Conservation (phyloP, 495 filamentous ascomycete genomes). For the Astrothelium macrocarpum region DNA sequence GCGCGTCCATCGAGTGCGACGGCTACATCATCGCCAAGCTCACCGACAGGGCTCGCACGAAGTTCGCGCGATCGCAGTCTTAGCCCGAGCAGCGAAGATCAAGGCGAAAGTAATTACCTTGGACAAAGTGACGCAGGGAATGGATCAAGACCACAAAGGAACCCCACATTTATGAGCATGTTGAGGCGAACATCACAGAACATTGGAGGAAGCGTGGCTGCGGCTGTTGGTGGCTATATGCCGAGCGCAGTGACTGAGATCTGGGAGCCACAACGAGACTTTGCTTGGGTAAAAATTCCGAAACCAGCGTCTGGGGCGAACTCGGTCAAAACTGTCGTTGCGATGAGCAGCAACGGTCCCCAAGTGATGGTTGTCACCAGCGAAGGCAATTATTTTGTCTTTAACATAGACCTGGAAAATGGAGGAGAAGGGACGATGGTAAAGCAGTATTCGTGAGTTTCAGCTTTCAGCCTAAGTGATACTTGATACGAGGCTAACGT, state of each 20-base stretch:
- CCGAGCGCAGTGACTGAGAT: slow-evolving; percentile 89
- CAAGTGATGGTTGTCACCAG: slow-evolving; percentile 98
- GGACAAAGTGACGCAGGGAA: slow-evolving; percentile 16
- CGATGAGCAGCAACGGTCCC: slow-evolving; percentile 84
- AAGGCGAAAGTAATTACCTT: slow-evolving; percentile 9
- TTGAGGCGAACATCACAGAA: slow-evolving; percentile 94
- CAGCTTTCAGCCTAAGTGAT: background rate
- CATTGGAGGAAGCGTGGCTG: slow-evolving; percentile 81
- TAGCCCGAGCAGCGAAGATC: slow-evolving; percentile 19
- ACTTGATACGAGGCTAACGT: background rate
- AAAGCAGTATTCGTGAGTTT: slow-evolving; percentile 60
- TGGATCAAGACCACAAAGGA: slow-evolving; percentile 13
- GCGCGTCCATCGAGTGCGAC: slow-evolving; percentile 1
- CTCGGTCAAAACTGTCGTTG: slow-evolving; percentile 72
- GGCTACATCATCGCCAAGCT: slow-evolving; percentile 13
- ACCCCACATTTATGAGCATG: slow-evolving; percentile 68
- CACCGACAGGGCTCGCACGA: slow-evolving; percentile 8
- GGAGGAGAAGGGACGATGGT: slow-evolving; percentile 88
- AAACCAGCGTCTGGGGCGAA: slow-evolving; percentile 40
- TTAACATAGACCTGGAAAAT: slow-evolving; percentile 86
- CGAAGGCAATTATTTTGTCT: slow-evolving; percentile 90
- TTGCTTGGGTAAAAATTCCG: slow-evolving; percentile 93
- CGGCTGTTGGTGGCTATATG: slow-evolving; percentile 81
- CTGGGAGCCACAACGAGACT: slow-evolving; percentile 92
- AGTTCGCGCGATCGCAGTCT: slow-evolving; percentile 18